Conservation (phyloP, 2,329 filamentous ascomycete species). For the Phoma sp. region DNA sequence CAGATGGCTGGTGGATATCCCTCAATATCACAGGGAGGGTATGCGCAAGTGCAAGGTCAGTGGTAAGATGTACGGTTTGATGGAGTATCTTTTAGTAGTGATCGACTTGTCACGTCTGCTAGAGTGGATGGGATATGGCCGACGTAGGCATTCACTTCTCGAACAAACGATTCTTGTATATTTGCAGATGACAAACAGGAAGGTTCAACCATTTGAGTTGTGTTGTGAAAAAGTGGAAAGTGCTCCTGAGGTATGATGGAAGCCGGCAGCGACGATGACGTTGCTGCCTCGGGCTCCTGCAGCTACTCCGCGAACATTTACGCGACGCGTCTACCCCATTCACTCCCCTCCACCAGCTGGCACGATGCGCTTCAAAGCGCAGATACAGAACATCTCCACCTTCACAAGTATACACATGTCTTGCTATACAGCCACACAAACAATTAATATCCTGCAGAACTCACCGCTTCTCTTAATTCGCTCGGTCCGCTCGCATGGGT, state of each 20-base stretch:
- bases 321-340: slow-evolving; percentile 14
- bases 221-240: not conserved
- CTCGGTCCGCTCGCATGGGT: slow-evolving; percentile 88
- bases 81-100: not conserved
- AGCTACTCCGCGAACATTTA: slow-evolving; percentile 5
- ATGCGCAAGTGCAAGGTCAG: not conserved
- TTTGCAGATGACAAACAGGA: too few relatives aligned
- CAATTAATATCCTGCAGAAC: slow-evolving; percentile 53
- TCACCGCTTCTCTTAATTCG: slow-evolving; percentile 67
- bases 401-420: slow-evolving; percentile 56
- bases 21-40: not conserved
- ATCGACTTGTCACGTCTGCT: not conserved
- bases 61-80: not conserved
- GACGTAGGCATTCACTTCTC: not conserved
- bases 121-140: not conserved
- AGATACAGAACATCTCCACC: slow-evolving; percentile 58
- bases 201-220: not conserved
- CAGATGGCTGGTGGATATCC: slow-evolving; percentile 1
- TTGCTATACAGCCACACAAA: accelerated
- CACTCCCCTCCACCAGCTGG: slow-evolving; percentile 1
- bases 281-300: slow-evolving; percentile 12
- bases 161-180: not conserved
- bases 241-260: not conserved
- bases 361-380: slow-evolving; percentile 61
- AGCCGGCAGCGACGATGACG: slow-evolving; percentile 3